Evolutionary conservation across 345 rosid genomes (phyloP).

Genomic region (Noccaea bulbosa): DNA sequence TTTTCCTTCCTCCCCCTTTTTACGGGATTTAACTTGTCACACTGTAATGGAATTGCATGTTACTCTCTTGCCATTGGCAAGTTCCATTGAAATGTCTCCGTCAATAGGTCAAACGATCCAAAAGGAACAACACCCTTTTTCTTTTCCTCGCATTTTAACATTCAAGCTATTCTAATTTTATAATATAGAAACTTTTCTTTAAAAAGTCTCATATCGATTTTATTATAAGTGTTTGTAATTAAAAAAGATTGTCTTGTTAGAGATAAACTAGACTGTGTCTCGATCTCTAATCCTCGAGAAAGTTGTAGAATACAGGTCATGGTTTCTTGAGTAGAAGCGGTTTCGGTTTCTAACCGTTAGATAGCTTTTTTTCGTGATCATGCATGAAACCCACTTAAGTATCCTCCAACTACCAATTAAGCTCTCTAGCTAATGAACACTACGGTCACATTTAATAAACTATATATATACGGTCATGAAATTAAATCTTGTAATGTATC

Average conservation of each 20-base stretch:
- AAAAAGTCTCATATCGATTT: too few species aligned
- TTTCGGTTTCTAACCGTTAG: neutral
- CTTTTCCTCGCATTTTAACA: slow-evolving; percentile 6
- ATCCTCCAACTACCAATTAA: slow-evolving; percentile 14
- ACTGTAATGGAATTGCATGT: slow-evolving; percentile 38
- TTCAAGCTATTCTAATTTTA: neutral
- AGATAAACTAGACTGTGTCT: too few species aligned
- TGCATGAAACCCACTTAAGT: slow-evolving; percentile 16
- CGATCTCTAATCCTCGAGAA: too few species aligned
- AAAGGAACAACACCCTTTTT: slow-evolving; percentile 13
- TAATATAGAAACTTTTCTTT: too few species aligned
- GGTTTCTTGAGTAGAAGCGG: neutral
- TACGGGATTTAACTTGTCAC: slow-evolving; percentile 38
- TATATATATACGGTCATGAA: slow-evolving; percentile 10
- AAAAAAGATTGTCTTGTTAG: too few species aligned
- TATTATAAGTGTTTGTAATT: too few species aligned
- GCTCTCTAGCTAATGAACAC: slow-evolving; percentile 16
- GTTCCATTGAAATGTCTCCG: slow-evolving; percentile 32
- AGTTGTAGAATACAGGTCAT: neutral
- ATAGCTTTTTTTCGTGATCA: neutral
- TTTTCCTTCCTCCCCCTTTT: slow-evolving; percentile 25
- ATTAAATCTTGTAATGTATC: slow-evolving; percentile 22
- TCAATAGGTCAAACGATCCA: slow-evolving; percentile 32
- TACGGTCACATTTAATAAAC: neutral
- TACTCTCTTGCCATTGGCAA: slow-evolving; percentile 42